Evolutionary conservation across 1,284 basidiomycete species (phyloP).

Genomic region (Anthracocystis panici-leucophaei): DNA sequence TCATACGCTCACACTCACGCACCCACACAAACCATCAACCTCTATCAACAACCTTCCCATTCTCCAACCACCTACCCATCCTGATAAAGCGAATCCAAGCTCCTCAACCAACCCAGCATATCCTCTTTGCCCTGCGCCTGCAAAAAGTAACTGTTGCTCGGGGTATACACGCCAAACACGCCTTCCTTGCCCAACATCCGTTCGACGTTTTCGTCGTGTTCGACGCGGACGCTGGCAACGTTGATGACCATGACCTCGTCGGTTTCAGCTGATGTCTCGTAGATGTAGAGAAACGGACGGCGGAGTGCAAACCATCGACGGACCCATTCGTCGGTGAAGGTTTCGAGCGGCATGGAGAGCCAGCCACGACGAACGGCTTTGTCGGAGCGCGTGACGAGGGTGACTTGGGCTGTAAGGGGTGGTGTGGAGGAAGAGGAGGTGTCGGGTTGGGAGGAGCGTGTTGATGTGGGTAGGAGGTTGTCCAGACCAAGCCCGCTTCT

Average conservation of each 20-base stretch:
- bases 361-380: slow-evolving; percentile 85
- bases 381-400: slow-evolving; percentile 74
- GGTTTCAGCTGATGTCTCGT: slow-evolving; percentile 81
- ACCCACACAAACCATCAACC: not conserved
- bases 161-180: slow-evolving; percentile 60
- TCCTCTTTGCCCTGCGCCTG: slow-evolving; percentile 45
- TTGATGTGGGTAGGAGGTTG: not conserved
- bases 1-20: not conserved
- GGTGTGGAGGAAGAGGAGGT: slow-evolving; percentile 11
- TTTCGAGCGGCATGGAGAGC: slow-evolving; percentile 82
- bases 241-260: slow-evolving; percentile 85
- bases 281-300: slow-evolving; percentile 86
- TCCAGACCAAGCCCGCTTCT: slow-evolving; percentile 12
- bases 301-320: slow-evolving; percentile 88
- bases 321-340: slow-evolving; percentile 83
- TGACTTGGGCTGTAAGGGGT: slow-evolving; percentile 50
- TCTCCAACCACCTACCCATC: not conserved
- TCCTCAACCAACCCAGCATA: slow-evolving; percentile 50
- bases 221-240: slow-evolving; percentile 84
- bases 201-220: slow-evolving; percentile 87
- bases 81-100: slow-evolving; percentile 17
- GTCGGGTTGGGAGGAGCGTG: not conserved
- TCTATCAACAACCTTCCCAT: not conserved
- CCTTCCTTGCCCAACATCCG: slow-evolving; percentile 75
- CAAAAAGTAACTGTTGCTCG: slow-evolving; percentile 57